These are phyloP conservation scores for Macrophomina pseudophaseolina DNA, from an alignment of 2,329 filamentous ascomycete species.

Conservation along the genomic window DNA sequence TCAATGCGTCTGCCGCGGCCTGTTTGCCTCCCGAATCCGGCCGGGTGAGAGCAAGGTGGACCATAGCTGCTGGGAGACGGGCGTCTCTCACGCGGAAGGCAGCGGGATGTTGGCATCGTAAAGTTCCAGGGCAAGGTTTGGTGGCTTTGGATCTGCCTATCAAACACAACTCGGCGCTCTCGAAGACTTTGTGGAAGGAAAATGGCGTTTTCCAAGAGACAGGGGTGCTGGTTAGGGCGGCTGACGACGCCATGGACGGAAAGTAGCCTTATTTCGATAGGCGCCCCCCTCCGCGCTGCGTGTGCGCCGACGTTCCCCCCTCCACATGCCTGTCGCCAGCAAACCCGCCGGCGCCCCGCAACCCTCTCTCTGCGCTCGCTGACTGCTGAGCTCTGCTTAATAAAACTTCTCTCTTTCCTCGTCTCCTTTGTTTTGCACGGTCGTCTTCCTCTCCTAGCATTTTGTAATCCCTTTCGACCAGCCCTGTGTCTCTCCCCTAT, in stretches of 20 bases:
- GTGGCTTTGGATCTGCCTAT: neutral
- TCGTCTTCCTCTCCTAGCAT: no score
- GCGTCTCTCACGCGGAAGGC: neutral
- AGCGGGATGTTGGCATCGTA: constrained; percentile 1
- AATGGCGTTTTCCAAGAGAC: neutral
- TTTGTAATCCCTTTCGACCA: neutral
- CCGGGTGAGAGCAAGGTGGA: neutral
- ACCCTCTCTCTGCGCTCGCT: neutral
- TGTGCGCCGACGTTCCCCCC: constrained; percentile 9
- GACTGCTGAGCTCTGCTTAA: neutral
- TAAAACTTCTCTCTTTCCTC: neutral
- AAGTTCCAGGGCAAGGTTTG: neutral
- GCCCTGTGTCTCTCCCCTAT: neutral
- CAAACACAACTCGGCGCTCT: neutral
- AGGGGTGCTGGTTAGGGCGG: neutral
- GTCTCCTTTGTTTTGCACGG: neutral
- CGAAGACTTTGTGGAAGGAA: neutral
- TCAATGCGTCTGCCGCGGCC: neutral
- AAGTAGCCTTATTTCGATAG: constrained; percentile 20
- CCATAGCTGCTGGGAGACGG: no score
- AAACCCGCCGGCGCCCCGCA: neutral
- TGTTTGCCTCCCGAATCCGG: no score
- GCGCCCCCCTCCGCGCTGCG: constrained; percentile 13
- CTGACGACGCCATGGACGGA: constrained; percentile 17
- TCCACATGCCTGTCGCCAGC: neutral